These are phyloP conservation scores for Magnolia changhungtana DNA, from an alignment of 164 flowering plant species.

Conservation along the genomic window DNA sequence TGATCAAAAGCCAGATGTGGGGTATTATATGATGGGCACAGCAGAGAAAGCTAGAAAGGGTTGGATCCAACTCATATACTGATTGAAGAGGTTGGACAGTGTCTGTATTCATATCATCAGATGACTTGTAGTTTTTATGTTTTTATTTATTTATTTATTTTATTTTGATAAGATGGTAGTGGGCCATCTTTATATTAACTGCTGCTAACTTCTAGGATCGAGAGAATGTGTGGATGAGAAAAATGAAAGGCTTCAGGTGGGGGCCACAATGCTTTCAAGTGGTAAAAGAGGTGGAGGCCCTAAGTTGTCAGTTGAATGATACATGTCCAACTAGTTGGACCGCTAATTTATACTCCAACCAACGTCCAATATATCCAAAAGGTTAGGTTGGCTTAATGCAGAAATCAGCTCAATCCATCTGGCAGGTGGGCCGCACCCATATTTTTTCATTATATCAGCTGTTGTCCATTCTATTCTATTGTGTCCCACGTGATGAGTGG, in stretches of 20 bases:
- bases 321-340: no score
- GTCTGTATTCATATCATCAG: not conserved
- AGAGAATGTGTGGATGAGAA: constrained; percentile 1
- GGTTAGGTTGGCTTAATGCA: no score
- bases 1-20: not conserved
- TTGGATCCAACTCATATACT: constrained; percentile 1
- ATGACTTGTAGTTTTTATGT: not conserved
- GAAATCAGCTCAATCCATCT: no score
- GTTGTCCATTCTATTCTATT: no score
- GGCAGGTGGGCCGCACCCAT: no score
- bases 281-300: no score
- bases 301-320: no score
- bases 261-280: not conserved
- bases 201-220: not conserved
- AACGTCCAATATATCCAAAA: no score
- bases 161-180: not conserved
- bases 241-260: not conserved
- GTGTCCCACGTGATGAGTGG: no score
- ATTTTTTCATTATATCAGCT: no score
- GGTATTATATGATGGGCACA: not conserved
- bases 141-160: not conserved
- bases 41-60: not conserved
- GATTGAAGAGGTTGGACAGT: not conserved
- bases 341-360: no score
- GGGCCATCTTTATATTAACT: not conserved